Evolutionary conservation across 768 basidiomycete species (phyloP).

Genomic region (Krasilnikovozyma curviuscula): DNA sequence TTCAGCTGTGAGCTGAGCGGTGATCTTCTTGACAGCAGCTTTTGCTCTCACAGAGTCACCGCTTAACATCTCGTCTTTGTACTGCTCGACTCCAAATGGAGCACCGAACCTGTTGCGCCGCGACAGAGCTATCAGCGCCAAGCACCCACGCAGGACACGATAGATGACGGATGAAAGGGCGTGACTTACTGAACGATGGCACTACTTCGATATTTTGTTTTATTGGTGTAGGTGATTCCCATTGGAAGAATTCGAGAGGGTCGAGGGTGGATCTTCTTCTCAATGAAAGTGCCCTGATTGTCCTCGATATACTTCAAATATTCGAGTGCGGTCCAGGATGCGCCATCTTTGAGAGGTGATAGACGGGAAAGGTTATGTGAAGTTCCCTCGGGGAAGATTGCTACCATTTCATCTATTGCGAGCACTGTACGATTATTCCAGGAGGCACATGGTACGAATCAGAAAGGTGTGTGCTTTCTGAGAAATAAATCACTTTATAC

Average conservation of each 20-base stretch:
- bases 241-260: constrained; percentile 46
- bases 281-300: constrained; percentile 12
- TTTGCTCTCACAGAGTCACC: constrained; percentile 43
- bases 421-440: constrained; percentile 32
- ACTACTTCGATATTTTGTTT: constrained; percentile 78
- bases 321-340: constrained; percentile 85
- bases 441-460: neutral
- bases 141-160: constrained; percentile 2
- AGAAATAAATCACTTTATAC: constrained; percentile 11
- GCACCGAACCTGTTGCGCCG: constrained; percentile 49
- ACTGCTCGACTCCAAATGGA: constrained; percentile 57
- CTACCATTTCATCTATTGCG: constrained; percentile 58
- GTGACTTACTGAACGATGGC: constrained; percentile 36
- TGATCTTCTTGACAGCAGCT: constrained; percentile 68
- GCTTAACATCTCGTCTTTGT: constrained; percentile 57
- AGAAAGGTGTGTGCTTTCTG: neutral
- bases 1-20: constrained; percentile 48
- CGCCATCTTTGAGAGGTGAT: constrained; percentile 71
- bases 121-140: neutral
- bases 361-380: constrained; percentile 77
- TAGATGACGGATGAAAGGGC: constrained; percentile 35
- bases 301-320: constrained; percentile 54
- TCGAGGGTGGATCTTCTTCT: neutral
- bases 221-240: constrained; percentile 85
- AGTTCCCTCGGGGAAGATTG: constrained; percentile 69